These are phyloP conservation scores for Rosa chinensis DNA, from an alignment of 306 rosid genomes.

Conservation along the genomic window DNA sequence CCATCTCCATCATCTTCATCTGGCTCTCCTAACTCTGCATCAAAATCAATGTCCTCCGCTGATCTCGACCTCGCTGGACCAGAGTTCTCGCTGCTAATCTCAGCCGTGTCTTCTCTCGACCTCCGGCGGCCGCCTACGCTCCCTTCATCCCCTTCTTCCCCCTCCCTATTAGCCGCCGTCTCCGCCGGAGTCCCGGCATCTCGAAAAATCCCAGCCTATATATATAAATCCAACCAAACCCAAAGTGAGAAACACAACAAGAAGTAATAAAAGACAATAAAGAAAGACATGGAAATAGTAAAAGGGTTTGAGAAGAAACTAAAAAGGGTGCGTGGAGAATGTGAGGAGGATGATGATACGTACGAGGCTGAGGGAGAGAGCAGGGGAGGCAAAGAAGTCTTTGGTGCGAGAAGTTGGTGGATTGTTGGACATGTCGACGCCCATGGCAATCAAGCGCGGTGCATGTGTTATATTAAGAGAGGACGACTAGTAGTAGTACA, in stretches of 20 bases:
- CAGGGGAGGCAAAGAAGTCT: slow-evolving; percentile 86
- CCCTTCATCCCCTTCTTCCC: slow-evolving; percentile 82
- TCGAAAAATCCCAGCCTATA: slow-evolving; percentile 89
- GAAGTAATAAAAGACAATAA: neutral
- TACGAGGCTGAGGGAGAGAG: slow-evolving; percentile 97
- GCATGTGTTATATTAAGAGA: slow-evolving; percentile 1
- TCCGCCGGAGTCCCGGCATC: slow-evolving; percentile 46
- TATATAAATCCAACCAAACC: neutral
- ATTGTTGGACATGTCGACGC: slow-evolving; percentile 90
- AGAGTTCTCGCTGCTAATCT: slow-evolving; percentile 87
- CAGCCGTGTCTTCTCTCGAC: slow-evolving; percentile 53
- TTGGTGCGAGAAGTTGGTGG: slow-evolving; percentile 77
- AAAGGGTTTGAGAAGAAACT: neutral
- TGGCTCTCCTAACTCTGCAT: slow-evolving; percentile 56
- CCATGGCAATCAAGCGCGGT: slow-evolving; percentile 46
- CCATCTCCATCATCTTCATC: slow-evolving; percentile 53
- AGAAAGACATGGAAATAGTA: neutral
- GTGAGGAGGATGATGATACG: neutral
- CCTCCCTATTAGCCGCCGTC: slow-evolving; percentile 46
- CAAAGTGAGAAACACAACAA: neutral
- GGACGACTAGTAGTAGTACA: neutral
- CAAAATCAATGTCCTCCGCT: slow-evolving; percentile 76
- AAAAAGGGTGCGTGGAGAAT: neutral
- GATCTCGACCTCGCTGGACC: slow-evolving; percentile 86
- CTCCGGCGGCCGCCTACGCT: slow-evolving; percentile 21